Evolutionary conservation across 352 stramenopile genomes (phyloP).

Genomic region (Elongisporangium prolatum): DNA sequence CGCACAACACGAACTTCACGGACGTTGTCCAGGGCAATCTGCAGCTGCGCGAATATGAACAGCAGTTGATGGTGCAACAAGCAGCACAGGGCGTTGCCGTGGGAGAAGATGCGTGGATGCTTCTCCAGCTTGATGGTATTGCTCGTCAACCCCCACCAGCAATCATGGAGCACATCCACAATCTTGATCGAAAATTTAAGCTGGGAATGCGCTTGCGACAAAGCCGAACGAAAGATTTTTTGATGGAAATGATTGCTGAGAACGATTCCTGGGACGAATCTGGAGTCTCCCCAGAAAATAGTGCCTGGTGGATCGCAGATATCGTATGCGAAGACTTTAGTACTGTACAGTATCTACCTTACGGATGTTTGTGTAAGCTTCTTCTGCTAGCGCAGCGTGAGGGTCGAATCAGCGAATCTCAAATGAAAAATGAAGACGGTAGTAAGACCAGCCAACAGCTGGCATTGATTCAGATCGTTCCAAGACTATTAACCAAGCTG

Average conservation of each 20-base stretch:
- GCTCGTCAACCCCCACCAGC: slow-evolving; percentile 63
- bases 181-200: slow-evolving; percentile 67
- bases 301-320: slow-evolving; percentile 81
- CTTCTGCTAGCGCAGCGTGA: slow-evolving; percentile 53
- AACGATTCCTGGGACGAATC: slow-evolving; percentile 18
- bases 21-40: slow-evolving; percentile 55
- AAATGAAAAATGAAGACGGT: slow-evolving; percentile 1
- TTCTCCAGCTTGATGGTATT: slow-evolving; percentile 63
- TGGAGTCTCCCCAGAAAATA: slow-evolving; percentile 23
- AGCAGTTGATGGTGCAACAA: slow-evolving; percentile 50
- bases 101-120: slow-evolving; percentile 56
- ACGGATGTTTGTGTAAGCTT: slow-evolving; percentile 74
- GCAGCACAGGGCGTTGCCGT: slow-evolving; percentile 24
- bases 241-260: slow-evolving; percentile 84
- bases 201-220: slow-evolving; percentile 76
- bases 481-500: slow-evolving; percentile 48
- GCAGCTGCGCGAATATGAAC: slow-evolving; percentile 68
- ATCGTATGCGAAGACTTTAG: slow-evolving; percentile 85
- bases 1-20: slow-evolving; percentile 41
- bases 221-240: slow-evolving; percentile 69
- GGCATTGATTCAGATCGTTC: slow-evolving; percentile 40
- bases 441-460: slow-evolving; percentile 25
- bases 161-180: slow-evolving; percentile 72
- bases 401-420: not conserved
- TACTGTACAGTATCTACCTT: slow-evolving; percentile 76